A percentile compares a stretch with the other conserved stretches of the same genome.
Conservation (phyloP, 2,329 filamentous ascomycete species). For the Claviceps africana region DNA sequence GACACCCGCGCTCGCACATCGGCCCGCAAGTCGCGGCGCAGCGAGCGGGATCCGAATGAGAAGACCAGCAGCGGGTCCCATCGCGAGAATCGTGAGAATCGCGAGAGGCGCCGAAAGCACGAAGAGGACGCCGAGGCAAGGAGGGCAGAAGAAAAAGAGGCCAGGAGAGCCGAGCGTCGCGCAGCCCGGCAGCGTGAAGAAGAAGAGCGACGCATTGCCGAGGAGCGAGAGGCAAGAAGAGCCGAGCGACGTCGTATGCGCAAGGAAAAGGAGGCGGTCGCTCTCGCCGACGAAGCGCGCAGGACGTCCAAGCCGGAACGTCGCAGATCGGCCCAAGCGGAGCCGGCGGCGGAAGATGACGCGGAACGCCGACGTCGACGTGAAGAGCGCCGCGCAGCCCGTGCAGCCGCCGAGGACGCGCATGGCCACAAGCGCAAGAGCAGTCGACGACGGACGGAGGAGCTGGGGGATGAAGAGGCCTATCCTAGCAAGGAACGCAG, state of each 20-base stretch:
- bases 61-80: slow-evolving; percentile 35
- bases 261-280: slow-evolving; percentile 32
- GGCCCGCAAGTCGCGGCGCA: slow-evolving; percentile 45
- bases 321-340: slow-evolving; percentile 31
- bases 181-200: slow-evolving; percentile 35
- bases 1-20: slow-evolving; percentile 49
- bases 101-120: slow-evolving; percentile 39
- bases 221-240: slow-evolving; percentile 34
- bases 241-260: slow-evolving; percentile 36
- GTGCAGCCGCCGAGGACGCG: slow-evolving; percentile 27
- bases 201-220: slow-evolving; percentile 32
- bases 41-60: slow-evolving; percentile 32
- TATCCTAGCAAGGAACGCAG: slow-evolving; percentile 26
- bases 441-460: slow-evolving; percentile 28
- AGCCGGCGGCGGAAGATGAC: slow-evolving; percentile 28
- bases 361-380: slow-evolving; percentile 39
- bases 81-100: slow-evolving; percentile 34
- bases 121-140: slow-evolving; percentile 42
- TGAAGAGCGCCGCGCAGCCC: slow-evolving; percentile 35
- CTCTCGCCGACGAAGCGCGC: slow-evolving; percentile 31
- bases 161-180: slow-evolving; percentile 40
- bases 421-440: slow-evolving; percentile 18
- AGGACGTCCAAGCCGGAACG: slow-evolving; percentile 33
- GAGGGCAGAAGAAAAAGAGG: slow-evolving; percentile 43
- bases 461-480: slow-evolving; percentile 30